Evolutionary conservation across 2,329 filamentous ascomycete species (phyloP).

Genomic region (Fusarium sp.): DNA sequence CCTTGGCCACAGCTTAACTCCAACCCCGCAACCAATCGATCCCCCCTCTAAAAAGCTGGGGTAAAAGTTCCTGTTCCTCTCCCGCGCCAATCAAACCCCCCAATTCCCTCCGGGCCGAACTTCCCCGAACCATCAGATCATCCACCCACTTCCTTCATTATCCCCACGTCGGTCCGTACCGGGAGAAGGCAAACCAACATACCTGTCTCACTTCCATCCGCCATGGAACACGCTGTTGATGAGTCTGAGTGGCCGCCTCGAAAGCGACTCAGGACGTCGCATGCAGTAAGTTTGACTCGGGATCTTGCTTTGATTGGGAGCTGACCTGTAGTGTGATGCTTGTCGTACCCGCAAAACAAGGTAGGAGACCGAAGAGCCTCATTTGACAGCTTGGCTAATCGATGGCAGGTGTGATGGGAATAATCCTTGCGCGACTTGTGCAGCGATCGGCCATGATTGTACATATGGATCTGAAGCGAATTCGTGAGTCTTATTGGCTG

Average conservation of each 20-base stretch:
- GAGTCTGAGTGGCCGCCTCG: constrained; percentile 49
- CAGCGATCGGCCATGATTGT: constrained; percentile 52
- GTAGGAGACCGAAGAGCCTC: constrained; percentile 43
- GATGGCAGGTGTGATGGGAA: constrained; percentile 58
- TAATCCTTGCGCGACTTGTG: constrained; percentile 56
- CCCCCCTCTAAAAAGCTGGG: constrained; percentile 8
- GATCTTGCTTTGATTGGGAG: background rate
- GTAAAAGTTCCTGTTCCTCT: background rate
- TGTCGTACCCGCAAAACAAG: constrained; percentile 61
- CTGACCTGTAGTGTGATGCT: constrained; percentile 55
- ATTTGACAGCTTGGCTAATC: constrained; percentile 13
- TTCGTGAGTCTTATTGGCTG: constrained; percentile 49
- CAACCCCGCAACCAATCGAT: constrained; percentile 17
- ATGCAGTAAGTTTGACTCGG: constrained; percentile 50
- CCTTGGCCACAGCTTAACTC: background rate
- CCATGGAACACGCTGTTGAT: constrained; percentile 41
- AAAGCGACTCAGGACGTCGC: constrained; percentile 56
- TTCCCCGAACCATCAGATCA: constrained; percentile 25
- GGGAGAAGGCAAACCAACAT: constrained; percentile 39
- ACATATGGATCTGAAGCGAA: constrained; percentile 58
- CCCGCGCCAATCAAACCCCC: constrained; percentile 30
- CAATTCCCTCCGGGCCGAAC: constrained; percentile 26
- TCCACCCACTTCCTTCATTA: constrained; percentile 22
- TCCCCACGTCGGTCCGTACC: constrained; percentile 48
- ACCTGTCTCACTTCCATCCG: background rate